Base-by-base conservation (phyloP, 768 basidiomycete genomes). In the Kwoniella shandongensis region DNA sequence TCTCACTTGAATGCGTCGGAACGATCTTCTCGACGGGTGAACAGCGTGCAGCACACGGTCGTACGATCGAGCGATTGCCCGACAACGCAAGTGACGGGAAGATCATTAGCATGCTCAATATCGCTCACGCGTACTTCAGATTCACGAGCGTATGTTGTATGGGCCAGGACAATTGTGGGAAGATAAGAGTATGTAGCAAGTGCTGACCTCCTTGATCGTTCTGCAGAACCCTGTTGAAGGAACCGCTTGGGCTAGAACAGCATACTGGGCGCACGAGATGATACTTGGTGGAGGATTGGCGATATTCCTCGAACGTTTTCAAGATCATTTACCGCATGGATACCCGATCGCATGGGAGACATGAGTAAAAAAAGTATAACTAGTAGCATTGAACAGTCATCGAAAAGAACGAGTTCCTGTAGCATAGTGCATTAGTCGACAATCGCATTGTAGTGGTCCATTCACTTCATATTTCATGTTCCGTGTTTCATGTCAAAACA, bases 241-340 rank as follows among this genome's bases (percentile, higher is more conserved):
- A 2, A 25, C n/a, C 8, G 45, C 30, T 11, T 56, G 54, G 54
- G 44, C 41, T 0, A 47, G 25, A 26, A 56, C 54, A 8, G 54
- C 54, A 2, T 56, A 17, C 23, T 56, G 54, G 54, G 54, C 35
- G 3, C 8, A 56, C 46, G 44, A 56, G 13, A 44, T 48, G 11
- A 17, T 56, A 8, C 20, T 22, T 26, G 54, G 54, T 15, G 44
- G 44, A 11, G 54, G 54, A 15, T 25, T 23, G 8, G 22, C 23
- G 38, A 20, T 47, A 13, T 56, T 56, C 32, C 2, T 18, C 2
- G 40, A 42, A 23, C 6, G 40, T 5, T 42, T 42, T 18, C 7
- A 23, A 42, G 40, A 18, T 7, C 7, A 42, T 7, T 8, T 42
- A 8, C 40, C 40, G 7, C n/a, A 42, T 13, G 7, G 32, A 17